Evolutionary conservation across 805 yeast species (phyloP), one percentile per base, ranked within the genome.

Genomic region (Suhomyces prunicola): DNA sequence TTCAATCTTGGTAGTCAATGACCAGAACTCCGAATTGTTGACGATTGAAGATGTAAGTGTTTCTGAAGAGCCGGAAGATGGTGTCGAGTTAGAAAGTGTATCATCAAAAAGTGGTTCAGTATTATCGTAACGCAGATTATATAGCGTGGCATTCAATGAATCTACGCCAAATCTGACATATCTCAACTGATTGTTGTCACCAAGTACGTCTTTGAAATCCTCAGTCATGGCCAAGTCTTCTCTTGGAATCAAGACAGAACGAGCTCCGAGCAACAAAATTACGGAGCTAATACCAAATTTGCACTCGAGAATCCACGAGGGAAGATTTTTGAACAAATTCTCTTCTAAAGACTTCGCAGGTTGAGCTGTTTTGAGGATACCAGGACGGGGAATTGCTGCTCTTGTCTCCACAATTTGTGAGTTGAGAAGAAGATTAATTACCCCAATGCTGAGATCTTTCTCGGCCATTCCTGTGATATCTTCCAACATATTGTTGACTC

Each of bases 241-340:
- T 13, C 54, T 46, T 22, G 70, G 73, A 6, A 74, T 67, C 36
- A 75, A 60, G 1, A 74, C 69, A 6, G 78, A 74, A 19, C 77
- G 59, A 2, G 79, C 72, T 0, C 78, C 79, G 10, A 75, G 48
- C 29, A 56, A 51, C 4, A 76, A 40, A 8, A 56, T 56, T 23
- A 62, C 39, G 5, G 56, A 50, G n/a, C 53, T 47, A 13, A 67
- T 27, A 6, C 49, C 50, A 22, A 69, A 23, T 19, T 61, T 59
- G 15, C 62, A 49, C 10, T 64, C 67, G 2, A 69, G 54, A 12
- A 75, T 50, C 78, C 78, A 75, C 4, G 54, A 40, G 0, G 79
- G 79, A 12, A 72, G 55, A 22, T 60, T 45, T 7, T 50, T 50
- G 54, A 70, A 70, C 4, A 68, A 12, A 7, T 47, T 51, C 5